Percentiles rank a stretch among this genome's conserved stretches.
phyloP scores from a whole-genome alignment of 495 filamentous ascomycete species.

The Chaetomidium leptoderma region DNA sequence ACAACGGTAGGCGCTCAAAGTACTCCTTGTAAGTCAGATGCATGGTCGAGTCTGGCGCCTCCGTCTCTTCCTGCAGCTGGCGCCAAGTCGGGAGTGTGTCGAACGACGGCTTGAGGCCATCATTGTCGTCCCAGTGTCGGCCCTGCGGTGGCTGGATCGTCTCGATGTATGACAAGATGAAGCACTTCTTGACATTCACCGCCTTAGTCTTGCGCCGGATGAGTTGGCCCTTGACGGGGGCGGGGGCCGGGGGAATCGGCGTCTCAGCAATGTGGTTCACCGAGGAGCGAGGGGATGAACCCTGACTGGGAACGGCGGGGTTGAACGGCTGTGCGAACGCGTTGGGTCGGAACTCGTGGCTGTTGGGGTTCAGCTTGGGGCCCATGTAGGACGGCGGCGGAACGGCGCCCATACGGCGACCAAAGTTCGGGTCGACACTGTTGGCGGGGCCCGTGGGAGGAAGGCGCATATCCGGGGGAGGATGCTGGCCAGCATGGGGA shows the following conservation, averaged over 20 bases:
- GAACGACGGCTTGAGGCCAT: slow-evolving; percentile 71
- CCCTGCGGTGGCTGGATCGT: slow-evolving; percentile 70
- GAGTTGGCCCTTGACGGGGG: slow-evolving; percentile 54
- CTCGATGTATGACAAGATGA: slow-evolving; percentile 64
- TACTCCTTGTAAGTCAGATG: slow-evolving; percentile 63
- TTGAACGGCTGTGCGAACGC: slow-evolving; percentile 73
- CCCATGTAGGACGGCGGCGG: slow-evolving; percentile 45
- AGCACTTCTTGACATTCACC: slow-evolving; percentile 50
- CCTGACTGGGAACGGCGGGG: slow-evolving; percentile 59
- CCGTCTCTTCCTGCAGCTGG: slow-evolving; percentile 51
- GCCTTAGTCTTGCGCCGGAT: slow-evolving; percentile 58
- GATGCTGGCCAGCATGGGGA: slow-evolving; percentile 35
- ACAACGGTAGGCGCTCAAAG: slow-evolving; percentile 60
- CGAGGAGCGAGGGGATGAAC: slow-evolving; percentile 61
- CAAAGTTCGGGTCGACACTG: slow-evolving; percentile 41
- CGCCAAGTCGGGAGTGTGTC: slow-evolving; percentile 79
- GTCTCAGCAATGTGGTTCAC: slow-evolving; percentile 45
- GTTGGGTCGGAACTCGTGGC: slow-evolving; percentile 78
- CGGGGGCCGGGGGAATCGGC: slow-evolving; percentile 46
- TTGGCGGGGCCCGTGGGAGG: slow-evolving; percentile 54
- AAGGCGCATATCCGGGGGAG: slow-evolving; percentile 41
- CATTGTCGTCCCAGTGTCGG: slow-evolving; percentile 58
- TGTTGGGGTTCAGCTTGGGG: slow-evolving; percentile 74
- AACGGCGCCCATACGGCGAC: slow-evolving; percentile 44
- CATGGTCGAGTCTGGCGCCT: slow-evolving; percentile 58